These are phyloP conservation scores for Echria macrotheca DNA, from an alignment of 495 filamentous ascomycete species.

Conservation along the genomic window DNA sequence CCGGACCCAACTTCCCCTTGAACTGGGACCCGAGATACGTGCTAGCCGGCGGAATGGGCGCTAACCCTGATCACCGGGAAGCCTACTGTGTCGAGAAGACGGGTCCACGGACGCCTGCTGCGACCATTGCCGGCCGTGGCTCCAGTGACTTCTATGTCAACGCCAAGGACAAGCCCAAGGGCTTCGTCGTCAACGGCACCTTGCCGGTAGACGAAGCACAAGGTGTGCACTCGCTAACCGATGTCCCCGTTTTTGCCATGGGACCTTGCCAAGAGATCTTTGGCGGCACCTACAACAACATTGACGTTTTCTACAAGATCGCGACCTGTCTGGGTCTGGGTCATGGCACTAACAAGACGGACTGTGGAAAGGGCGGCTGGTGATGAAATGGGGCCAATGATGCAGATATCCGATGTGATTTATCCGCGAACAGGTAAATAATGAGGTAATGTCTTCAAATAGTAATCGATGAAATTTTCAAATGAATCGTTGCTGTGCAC, in stretches of 20 bases:
- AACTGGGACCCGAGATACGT: conserved; percentile 76
- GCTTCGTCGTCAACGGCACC: conserved; percentile 65
- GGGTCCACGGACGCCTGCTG: conserved; percentile 54
- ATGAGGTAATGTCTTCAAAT: too few species aligned
- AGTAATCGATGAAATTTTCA: too few species aligned
- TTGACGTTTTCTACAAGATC: conserved; percentile 69
- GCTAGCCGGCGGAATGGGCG: conserved; percentile 57
- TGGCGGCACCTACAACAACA: conserved; percentile 60
- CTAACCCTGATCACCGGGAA: conserved; percentile 63
- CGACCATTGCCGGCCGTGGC: conserved; percentile 28
- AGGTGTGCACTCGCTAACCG: conserved; percentile 69
- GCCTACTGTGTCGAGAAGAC: conserved; percentile 56
- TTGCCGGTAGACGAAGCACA: conserved; percentile 49
- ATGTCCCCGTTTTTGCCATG: conserved; percentile 67
- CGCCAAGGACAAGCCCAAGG: conserved; percentile 55
- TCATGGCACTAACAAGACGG: conserved; percentile 22
- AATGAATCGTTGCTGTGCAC: too few species aligned
- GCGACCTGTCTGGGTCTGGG: conserved; percentile 62
- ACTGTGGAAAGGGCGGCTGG: not conserved
- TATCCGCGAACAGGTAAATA: too few species aligned
- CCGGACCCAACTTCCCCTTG: conserved; percentile 61
- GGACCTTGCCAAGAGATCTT: conserved; percentile 70
- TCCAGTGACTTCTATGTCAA: conserved; percentile 51
- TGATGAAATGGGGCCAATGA: too few species aligned
- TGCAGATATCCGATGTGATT: too few species aligned